Evolutionary conservation across 2,329 filamentous ascomycete genomes (phyloP).

Genomic region (Penicillium sp.): DNA sequence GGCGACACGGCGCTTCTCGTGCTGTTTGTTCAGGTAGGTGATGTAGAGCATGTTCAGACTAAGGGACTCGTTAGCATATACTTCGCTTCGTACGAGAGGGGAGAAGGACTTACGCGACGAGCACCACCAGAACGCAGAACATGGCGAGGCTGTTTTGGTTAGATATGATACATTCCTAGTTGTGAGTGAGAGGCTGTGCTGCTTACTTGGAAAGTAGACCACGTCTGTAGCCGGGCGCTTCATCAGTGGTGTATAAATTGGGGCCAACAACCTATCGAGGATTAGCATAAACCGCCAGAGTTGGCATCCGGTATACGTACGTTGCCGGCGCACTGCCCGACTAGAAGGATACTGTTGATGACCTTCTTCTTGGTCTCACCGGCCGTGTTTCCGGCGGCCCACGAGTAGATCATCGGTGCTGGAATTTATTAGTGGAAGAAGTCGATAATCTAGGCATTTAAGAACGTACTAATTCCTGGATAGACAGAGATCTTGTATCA

Average conservation of each 20-base stretch:
- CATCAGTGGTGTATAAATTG: constrained; percentile 65
- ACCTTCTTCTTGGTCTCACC: constrained; percentile 73
- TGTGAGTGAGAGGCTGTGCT: no score
- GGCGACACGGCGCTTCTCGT: constrained; percentile 58
- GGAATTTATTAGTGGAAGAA: constrained; percentile 17
- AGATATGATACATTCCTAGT: background rate
- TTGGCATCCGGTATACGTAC: constrained; percentile 27
- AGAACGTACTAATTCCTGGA: constrained; percentile 57
- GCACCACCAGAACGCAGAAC: constrained; percentile 63
- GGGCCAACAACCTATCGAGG: constrained; percentile 61
- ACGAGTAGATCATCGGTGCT: constrained; percentile 72
- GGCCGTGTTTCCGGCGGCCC: constrained; percentile 66
- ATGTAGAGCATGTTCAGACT: constrained; percentile 54
- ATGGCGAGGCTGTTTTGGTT: constrained; percentile 54
- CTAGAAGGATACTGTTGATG: constrained; percentile 67
- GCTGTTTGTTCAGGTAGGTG: constrained; percentile 58
- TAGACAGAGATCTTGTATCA: constrained; percentile 59
- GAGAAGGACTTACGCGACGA: constrained; percentile 48
- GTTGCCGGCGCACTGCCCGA: constrained; percentile 69
- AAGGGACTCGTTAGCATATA: background rate
- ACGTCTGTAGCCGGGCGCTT: constrained; percentile 62
- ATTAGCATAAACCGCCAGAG: background rate
- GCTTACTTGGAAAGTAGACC: constrained; percentile 62
- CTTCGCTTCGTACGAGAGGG: background rate
- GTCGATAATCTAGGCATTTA: no score